phyloP scores from a whole-genome alignment of 1,139 yeast genomes.

The Yamadazyma pseudoaaseri region DNA sequence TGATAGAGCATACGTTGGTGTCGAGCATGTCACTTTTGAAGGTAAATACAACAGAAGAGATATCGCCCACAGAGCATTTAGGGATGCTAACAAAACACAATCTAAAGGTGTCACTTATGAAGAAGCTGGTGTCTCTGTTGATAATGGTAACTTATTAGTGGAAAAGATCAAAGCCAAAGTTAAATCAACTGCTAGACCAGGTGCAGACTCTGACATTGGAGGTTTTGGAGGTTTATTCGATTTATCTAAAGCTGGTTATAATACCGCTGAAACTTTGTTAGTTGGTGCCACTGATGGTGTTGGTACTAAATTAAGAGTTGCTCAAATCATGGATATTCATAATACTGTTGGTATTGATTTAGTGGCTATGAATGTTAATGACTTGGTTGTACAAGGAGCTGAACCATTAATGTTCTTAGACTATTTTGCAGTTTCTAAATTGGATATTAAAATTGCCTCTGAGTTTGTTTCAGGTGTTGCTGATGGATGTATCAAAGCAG shows the following conservation, averaged over 20 bases:
- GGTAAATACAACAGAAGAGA: conserved; percentile 86
- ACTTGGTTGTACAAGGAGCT: conserved; percentile 97
- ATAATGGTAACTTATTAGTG: conserved; percentile 86
- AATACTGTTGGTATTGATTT: conserved; percentile 97
- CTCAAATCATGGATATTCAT: conserved; percentile 85
- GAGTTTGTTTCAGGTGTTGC: conserved; percentile 95
- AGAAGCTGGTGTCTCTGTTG: conserved; percentile 96
- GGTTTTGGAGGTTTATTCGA: conserved; percentile 98
- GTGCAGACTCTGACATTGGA: conserved; percentile 97
- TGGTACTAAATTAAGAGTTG: conserved; percentile 94
- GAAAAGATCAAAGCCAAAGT: conserved; percentile 89
- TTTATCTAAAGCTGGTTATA: conserved; percentile 83
- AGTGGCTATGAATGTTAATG: conserved; percentile 98
- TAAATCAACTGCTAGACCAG: conserved; percentile 91
- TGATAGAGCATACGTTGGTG: conserved; percentile 81
- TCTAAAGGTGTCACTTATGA: conserved; percentile 71
- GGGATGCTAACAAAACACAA: conserved; percentile 37
- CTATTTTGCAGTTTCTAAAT: conserved; percentile 92
- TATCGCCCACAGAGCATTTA: conserved; percentile 95
- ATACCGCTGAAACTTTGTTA: conserved; percentile 68
- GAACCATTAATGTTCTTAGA: conserved; percentile 95
- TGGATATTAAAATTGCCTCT: conserved; percentile 81
- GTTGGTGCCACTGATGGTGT: conserved; percentile 99
- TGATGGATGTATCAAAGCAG: conserved; percentile 90
- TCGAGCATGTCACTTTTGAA: conserved; percentile 66